Percentiles rank a stretch among this genome's conserved stretches.
Conservation (phyloP, 768 basidiomycete genomes). For the Cystofilobasidium capitatum region DNA sequence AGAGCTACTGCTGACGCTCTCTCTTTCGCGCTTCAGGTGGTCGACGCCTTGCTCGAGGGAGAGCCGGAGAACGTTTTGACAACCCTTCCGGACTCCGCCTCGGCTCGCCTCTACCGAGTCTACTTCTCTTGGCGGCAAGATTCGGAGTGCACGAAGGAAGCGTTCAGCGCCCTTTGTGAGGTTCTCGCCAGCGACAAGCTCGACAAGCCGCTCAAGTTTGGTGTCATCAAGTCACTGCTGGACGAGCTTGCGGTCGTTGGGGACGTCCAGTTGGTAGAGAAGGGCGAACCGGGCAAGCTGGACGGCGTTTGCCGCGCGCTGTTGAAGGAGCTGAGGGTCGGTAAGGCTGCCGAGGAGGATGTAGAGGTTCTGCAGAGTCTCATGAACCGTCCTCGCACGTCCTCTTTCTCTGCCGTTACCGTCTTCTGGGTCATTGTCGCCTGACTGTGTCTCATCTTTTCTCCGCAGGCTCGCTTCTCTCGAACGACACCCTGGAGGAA, state of each 20-base stretch:
- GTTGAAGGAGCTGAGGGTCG: not conserved
- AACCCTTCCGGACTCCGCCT: not conserved
- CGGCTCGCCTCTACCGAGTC: constrained; percentile 3
- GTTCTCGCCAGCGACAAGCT: constrained; percentile 10
- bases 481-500: not conserved
- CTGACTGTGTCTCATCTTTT: not conserved
- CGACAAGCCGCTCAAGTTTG: not conserved
- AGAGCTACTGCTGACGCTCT: not conserved
- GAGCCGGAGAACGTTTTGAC: constrained; percentile 8
- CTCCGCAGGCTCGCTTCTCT: constrained; percentile 12
- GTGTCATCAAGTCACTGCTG: constrained; percentile 7
- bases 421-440: not conserved
- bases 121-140: constrained; percentile 19
- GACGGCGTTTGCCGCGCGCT: not conserved
- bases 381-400: constrained; percentile 17
- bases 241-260: constrained; percentile 1
- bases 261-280: not conserved
- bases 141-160: not conserved
- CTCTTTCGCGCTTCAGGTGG: not conserved
- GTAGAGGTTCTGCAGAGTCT: constrained; percentile 15
- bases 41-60: constrained; percentile 14
- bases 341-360: constrained; percentile 7
- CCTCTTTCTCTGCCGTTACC: not conserved
- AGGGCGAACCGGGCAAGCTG: not conserved
- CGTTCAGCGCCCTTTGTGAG: not conserved